A percentile compares a stretch with the other conserved stretches of the same genome.
Evolutionary conservation across 495 filamentous ascomycete genomes (phyloP).

Genomic region (Penicillium paradoxum): DNA sequence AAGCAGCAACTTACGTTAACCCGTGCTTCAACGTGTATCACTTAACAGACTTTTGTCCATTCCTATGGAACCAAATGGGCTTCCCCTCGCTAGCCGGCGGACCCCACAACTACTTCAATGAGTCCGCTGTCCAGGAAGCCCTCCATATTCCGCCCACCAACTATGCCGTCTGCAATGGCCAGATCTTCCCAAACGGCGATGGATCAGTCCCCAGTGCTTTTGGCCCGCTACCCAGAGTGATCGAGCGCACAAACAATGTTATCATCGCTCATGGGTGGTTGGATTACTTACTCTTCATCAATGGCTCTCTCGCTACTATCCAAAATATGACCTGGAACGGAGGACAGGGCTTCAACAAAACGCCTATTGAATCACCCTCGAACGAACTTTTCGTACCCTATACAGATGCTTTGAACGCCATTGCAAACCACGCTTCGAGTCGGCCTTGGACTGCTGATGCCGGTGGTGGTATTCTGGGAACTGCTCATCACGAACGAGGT

Average conservation of each 20-base stretch:
- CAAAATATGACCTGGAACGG: constrained; percentile 88
- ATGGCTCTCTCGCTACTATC: constrained; percentile 66
- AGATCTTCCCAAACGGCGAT: constrained; percentile 52
- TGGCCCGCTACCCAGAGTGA: constrained; percentile 60
- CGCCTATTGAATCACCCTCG: constrained; percentile 37
- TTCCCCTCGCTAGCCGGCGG: constrained; percentile 60
- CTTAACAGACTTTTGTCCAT: constrained; percentile 67
- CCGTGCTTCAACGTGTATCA: constrained; percentile 82
- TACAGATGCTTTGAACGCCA: constrained; percentile 37
- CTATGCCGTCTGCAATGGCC: constrained; percentile 55
- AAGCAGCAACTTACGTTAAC: constrained; percentile 56
- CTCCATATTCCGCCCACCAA: constrained; percentile 39
- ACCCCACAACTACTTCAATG: constrained; percentile 62
- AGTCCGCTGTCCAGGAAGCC: too few species aligned
- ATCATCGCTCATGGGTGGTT: constrained; percentile 61
- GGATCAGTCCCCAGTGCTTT: constrained; percentile 40
- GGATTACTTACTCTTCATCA: constrained; percentile 54
- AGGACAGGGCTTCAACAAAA: constrained; percentile 57
- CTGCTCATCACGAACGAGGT: constrained; percentile 59
- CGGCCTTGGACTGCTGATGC: constrained; percentile 21
- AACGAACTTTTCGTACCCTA: constrained; percentile 29
- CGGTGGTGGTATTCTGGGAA: constrained; percentile 57
- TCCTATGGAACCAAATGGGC: constrained; percentile 68
- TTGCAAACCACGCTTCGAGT: constrained; percentile 8
- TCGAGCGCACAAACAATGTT: constrained; percentile 64